Base-by-base conservation (phyloP, 2,329 filamentous ascomycete species). In the Bipolaris oryzae region DNA sequence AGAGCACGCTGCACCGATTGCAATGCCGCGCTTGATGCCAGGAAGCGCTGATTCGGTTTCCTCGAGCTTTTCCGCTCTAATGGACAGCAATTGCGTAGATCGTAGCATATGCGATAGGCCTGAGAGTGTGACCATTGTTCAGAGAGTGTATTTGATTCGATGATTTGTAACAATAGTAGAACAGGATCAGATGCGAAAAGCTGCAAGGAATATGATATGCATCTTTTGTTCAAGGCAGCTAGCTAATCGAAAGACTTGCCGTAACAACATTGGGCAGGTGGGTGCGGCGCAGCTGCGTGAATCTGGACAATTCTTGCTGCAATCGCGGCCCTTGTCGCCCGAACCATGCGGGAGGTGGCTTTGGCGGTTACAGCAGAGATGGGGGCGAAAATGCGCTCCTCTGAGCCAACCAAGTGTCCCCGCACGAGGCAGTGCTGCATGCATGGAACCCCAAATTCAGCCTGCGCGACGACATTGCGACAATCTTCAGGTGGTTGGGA, bases 11-110 rank as follows among this genome's bases (percentile, higher is more conserved):
- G 70, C 63, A 9, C 69, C 69, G 28, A 71, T 70, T 16, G 66
- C 69, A 21, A 71, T 70, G 18, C 69, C 69, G 25, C 69, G 64
- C 46, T 71, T 71, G 60, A 71, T 69, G 7, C 69, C 69, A 13
- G 69, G 69, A n/a, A 71, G 60, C 3, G 58, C 56, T 28, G 53
- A 41, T 15, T 59, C 46, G 6, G 52, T 48, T 21, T 59, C 42
- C 21, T 53, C 25, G 18, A 49, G 23, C 35, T 37, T 53, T 10
- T 54, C 46, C 41, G 34, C 37, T 48, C 28, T 20, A 15, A 33
- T 54, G 15, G 43, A 38, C 7, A 43, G 50, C 35, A 44, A 28
- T 20, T 34, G 25, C 7, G 21, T 50, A 13, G 38, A 18, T 42
- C 25, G 31, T 18, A 41, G 25, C 7, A 43, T 52, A 15, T 55